Percentiles rank a stretch among this genome's conserved stretches.
Evolutionary conservation across 2,329 filamentous ascomycete genomes (phyloP).

Genomic region (Conoideocrella luteorostrata): DNA sequence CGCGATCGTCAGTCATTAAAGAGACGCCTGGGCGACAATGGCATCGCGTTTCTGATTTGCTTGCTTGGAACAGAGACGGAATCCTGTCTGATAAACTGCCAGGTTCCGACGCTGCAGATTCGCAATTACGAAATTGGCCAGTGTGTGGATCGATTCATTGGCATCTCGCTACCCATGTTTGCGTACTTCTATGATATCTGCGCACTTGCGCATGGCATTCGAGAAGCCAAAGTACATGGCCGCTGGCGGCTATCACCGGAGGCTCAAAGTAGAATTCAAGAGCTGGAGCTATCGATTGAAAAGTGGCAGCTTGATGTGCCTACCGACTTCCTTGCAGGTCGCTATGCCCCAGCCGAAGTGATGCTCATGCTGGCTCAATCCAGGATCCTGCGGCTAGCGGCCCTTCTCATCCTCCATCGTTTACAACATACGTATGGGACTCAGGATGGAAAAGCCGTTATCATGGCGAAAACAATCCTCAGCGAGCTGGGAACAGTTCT

Average conservation of each 20-base stretch:
- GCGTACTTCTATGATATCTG: slow-evolving; percentile 9
- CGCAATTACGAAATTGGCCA: neutral
- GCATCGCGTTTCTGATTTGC: slow-evolving; percentile 7
- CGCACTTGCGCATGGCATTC: neutral
- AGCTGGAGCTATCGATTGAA: neutral
- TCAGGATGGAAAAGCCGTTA: neutral
- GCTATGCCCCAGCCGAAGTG: slow-evolving; percentile 5
- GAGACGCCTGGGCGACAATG: slow-evolving; percentile 3
- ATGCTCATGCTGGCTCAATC: slow-evolving; percentile 6
- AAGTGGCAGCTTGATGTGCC: slow-evolving; percentile 3
- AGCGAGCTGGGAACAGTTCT: slow-evolving; percentile 6
- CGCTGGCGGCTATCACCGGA: neutral
- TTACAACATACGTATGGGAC: slow-evolving; percentile 7
- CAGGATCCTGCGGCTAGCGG: slow-evolving; percentile 2
- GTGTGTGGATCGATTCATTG: slow-evolving; percentile 8
- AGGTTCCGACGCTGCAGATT: slow-evolving; percentile 7
- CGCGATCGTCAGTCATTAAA: neutral
- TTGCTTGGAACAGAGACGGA: slow-evolving; percentile 9
- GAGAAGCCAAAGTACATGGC: neutral
- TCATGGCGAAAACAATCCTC: slow-evolving; percentile 4
- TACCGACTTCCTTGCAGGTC: neutral
- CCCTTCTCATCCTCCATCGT: slow-evolving; percentile 6
- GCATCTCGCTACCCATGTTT: slow-evolving; percentile 8
- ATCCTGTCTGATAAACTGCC: slow-evolving; percentile 4
- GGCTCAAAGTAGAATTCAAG: neutral